Base-by-base conservation (phyloP, 208 protist genomes). In the Crithidia sp. region DNA sequence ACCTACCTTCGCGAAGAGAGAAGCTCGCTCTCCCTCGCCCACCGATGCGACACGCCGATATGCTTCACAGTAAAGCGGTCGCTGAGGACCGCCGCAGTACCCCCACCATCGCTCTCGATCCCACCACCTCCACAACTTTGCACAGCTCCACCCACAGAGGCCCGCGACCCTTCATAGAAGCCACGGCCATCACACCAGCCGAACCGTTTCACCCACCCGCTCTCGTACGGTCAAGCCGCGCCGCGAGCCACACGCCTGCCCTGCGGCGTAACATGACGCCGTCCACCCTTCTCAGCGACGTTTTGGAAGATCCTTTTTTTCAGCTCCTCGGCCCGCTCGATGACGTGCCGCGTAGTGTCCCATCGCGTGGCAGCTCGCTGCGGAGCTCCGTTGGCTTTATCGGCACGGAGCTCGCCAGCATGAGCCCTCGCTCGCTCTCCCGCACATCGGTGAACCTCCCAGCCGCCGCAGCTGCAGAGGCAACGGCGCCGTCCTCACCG, bases 241-340 rank as follows among this genome's bases (percentile, higher is more conserved):
- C 54, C 5, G 40, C 3, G 7, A 50, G 52, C 19, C 44, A 55
- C 55, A 62, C 66, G 4, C 19, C 55, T 2, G 55, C 55, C n/a
- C 66, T 41, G 55, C 7, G 17, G 41, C 66, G 55, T 19, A 2
- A 60, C 43, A 39, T 62, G 7, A 17, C 43, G 3, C 28, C 53
- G 5, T 12, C 66, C 5, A 62, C 66, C 2, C 55, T 62, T n/a
- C 43, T 71, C 4, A 57, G 55, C 16, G 55, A 71, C 6, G 40
- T 62, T 5, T 19, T 60, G 17, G 16, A 39, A 0, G 9, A 68
- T 17, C 64, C 64, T 4, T 10, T 68, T 13, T 68, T 68, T 14
- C 64, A 59, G 10, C 64, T 68, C 4, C 28, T 68, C 9, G 2
- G n/a, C 3, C 40, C 52, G 7, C 7, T 13, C 62, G 4, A 67